Evolutionary conservation across 2,329 filamentous ascomycete species (phyloP).

Genomic region (Chaetothyriales sp.): DNA sequence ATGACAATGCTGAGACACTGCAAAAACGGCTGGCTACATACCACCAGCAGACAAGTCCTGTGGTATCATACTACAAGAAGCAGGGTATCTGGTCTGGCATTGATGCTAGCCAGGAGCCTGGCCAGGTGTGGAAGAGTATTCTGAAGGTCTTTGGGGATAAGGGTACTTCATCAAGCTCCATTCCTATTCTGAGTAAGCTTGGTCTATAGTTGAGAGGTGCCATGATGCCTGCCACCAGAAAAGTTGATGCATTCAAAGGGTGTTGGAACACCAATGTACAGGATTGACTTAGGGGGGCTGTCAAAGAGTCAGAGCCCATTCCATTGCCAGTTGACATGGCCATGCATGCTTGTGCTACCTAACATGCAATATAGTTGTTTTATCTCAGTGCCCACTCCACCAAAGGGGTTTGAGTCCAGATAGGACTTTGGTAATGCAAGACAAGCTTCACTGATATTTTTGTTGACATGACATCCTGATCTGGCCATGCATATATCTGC

Average conservation of each 20-base stretch:
- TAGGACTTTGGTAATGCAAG: no score
- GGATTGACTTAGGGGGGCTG: background rate
- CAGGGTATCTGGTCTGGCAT: conserved; percentile 93
- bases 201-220: background rate
- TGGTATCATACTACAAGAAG: conserved; percentile 92
- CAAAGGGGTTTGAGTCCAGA: no score
- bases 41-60: conserved; percentile 82
- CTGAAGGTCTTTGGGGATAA: conserved; percentile 64
- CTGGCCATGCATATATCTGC: background rate
- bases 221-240: background rate
- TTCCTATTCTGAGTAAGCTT: background rate
- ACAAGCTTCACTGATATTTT: background rate
- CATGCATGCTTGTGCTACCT: background rate
- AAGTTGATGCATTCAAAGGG: background rate
- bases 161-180: conserved; percentile 16
- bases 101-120: conserved; percentile 90
- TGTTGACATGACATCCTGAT: background rate
- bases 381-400: no score
- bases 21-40: conserved; percentile 91
- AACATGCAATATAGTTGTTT: background rate
- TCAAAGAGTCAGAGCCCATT: background rate
- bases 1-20: conserved; percentile 90
- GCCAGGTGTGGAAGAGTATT: conserved; percentile 88
- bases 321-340: background rate
- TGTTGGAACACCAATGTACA: background rate